phyloP scores from a whole-genome alignment of 1,284 basidiomycete species.

The Fistulinella staudtii region DNA sequence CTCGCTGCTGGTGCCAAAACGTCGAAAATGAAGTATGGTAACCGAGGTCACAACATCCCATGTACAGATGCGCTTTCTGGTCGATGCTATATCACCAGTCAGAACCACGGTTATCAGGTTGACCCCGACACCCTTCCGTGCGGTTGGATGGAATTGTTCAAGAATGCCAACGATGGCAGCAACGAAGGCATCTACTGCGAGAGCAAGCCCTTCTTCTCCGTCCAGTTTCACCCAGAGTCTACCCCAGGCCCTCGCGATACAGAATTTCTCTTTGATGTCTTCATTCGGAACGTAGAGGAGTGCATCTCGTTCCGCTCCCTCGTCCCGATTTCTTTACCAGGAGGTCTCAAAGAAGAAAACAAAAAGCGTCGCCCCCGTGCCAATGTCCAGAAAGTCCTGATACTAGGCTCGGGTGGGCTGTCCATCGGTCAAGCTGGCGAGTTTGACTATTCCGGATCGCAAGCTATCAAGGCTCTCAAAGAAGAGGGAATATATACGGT shows the following conservation, averaged over 20 bases:
- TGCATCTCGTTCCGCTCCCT: slow-evolving; percentile 67
- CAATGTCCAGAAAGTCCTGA: slow-evolving; percentile 88
- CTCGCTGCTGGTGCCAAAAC: slow-evolving; percentile 93
- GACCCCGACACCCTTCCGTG: slow-evolving; percentile 74
- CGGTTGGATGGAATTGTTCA: slow-evolving; percentile 94
- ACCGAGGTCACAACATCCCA: slow-evolving; percentile 98
- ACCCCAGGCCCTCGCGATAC: slow-evolving; percentile 98
- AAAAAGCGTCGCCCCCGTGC: slow-evolving; percentile 73
- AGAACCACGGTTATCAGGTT: slow-evolving; percentile 99
- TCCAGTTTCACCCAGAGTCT: slow-evolving; percentile 99
- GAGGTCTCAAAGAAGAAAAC: slow-evolving; percentile 84
- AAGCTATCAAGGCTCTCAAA: slow-evolving; percentile 98
- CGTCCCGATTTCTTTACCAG: slow-evolving; percentile 82
- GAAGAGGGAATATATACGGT: slow-evolving; percentile 99
- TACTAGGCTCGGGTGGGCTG: slow-evolving; percentile 96
- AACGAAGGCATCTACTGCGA: slow-evolving; percentile 98
- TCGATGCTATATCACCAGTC: slow-evolving; percentile 97
- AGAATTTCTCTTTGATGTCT: slow-evolving; percentile 98
- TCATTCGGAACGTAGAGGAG: slow-evolving; percentile 84
- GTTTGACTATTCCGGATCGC: slow-evolving; percentile 98
- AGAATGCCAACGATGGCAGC: slow-evolving; percentile 95
- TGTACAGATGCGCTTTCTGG: slow-evolving; percentile 94
- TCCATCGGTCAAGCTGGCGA: slow-evolving; percentile 99
- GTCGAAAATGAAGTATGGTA: slow-evolving; percentile 99
- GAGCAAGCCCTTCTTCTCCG: slow-evolving; percentile 93